Evolutionary conservation across 2,329 filamentous ascomycete genomes (phyloP).

Genomic region (Helotiales sp.): DNA sequence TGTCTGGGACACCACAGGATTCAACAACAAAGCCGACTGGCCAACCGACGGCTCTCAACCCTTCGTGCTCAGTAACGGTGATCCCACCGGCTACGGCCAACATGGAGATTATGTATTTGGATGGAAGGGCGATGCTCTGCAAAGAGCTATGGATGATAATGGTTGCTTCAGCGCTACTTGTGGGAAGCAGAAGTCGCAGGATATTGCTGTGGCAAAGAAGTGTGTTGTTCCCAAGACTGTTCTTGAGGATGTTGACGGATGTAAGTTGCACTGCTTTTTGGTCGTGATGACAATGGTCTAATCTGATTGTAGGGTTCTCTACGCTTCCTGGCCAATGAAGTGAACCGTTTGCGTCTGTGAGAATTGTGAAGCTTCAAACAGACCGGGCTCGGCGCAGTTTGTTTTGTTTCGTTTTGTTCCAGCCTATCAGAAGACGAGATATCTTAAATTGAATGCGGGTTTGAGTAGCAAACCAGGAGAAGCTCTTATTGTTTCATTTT

Average conservation of each 20-base stretch:
- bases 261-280: neutral
- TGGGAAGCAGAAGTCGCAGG: neutral
- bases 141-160: conserved; percentile 47
- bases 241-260: conserved; percentile 4
- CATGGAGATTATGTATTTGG: conserved; percentile 59
- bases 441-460: too few relatives aligned
- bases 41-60: conserved; percentile 50
- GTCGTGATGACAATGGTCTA: neutral
- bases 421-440: too few relatives aligned
- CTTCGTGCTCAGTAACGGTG: conserved; percentile 50
- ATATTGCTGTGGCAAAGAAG: neutral
- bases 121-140: conserved; percentile 47
- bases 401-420: too few relatives aligned
- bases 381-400: too few relatives aligned
- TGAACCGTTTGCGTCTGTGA: neutral
- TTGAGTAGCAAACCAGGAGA: too few relatives aligned
- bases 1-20: conserved; percentile 39
- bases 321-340: neutral
- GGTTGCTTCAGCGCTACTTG: neutral
- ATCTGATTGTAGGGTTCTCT: neutral
- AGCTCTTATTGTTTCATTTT: too few relatives aligned
- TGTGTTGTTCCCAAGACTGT: neutral
- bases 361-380: too few relatives aligned
- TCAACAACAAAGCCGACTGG: conserved; percentile 50
- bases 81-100: conserved; percentile 50